A percentile compares a stretch with the other conserved stretches of the same genome.
phyloP scores from a whole-genome alignment of 176 grass and related monocot genomes.

The Melocanna baccifera region DNA sequence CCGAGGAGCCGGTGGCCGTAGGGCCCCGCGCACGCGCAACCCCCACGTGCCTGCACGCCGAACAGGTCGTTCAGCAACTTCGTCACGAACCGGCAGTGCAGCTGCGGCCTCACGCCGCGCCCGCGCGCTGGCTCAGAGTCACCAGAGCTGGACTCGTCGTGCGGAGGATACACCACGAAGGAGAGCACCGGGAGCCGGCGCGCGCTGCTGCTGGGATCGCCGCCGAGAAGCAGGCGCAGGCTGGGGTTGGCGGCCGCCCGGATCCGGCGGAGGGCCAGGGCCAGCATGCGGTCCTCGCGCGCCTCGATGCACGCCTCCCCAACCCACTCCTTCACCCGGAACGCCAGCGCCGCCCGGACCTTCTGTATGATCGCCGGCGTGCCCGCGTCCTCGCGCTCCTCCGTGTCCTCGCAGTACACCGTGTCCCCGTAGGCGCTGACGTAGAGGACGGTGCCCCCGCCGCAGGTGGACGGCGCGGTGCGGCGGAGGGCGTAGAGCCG shows the following conservation, averaged over 20 bases:
- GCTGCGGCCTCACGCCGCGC: slow-evolving; percentile 27
- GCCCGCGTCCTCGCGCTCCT: slow-evolving; percentile 74
- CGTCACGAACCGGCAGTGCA: slow-evolving; percentile 73
- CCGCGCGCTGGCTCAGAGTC: not conserved
- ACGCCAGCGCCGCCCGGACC: slow-evolving; percentile 60
- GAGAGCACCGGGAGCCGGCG: slow-evolving; percentile 65
- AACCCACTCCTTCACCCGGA: slow-evolving; percentile 73
- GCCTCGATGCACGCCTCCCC: slow-evolving; percentile 43
- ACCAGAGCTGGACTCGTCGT: no score
- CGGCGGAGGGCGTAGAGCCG: slow-evolving; percentile 52
- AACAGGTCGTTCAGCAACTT: slow-evolving; percentile 85
- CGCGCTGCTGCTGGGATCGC: not conserved
- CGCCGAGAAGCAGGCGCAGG: slow-evolving; percentile 44
- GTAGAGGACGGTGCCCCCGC: slow-evolving; percentile 71
- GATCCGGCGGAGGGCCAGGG: slow-evolving; percentile 12
- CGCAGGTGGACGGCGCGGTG: slow-evolving; percentile 62
- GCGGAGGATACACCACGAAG: slow-evolving; percentile 45
- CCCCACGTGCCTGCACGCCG: slow-evolving; percentile 81
- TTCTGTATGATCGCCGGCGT: slow-evolving; percentile 80
- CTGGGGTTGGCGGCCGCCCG: slow-evolving; percentile 28
- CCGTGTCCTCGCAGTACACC: slow-evolving; percentile 56
- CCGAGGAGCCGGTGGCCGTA: slow-evolving; percentile 71
- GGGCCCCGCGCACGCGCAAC: slow-evolving; percentile 70
- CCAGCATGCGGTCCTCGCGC: slow-evolving; percentile 20
- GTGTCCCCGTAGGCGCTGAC: slow-evolving; percentile 73